Conservation (phyloP, 2,329 filamentous ascomycete species). For the Thielaviopsis ethacetica region DNA sequence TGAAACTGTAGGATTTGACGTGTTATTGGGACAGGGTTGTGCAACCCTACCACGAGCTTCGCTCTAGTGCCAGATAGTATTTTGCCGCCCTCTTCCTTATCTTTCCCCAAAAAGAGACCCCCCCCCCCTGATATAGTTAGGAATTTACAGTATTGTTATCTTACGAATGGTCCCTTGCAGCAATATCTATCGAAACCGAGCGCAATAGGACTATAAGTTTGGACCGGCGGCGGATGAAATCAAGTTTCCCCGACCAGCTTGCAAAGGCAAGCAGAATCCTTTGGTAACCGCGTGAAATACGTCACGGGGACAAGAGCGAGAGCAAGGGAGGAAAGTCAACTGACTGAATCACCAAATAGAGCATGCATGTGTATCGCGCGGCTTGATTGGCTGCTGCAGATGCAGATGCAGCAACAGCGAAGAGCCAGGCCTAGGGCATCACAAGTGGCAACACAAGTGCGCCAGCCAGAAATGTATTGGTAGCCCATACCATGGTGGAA, state of each 20-base stretch:
- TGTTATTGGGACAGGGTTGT: not conserved
- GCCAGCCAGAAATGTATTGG: not conserved
- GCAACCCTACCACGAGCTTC: not conserved
- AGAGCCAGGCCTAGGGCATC: not conserved
- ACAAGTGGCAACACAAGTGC: too few species aligned
- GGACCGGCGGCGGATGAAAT: not conserved
- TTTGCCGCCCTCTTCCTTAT: too few species aligned
- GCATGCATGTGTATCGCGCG: not conserved
- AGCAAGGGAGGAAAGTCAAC: not conserved
- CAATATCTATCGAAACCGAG: not conserved
- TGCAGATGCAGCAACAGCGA: not conserved
- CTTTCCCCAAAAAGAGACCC: not conserved
- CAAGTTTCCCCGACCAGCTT: not conserved
- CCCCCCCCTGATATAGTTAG: not conserved
- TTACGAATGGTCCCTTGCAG: not conserved
- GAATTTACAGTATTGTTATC: not conserved
- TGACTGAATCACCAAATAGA: not conserved
- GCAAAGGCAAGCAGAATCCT: not conserved
- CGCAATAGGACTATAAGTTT: not conserved
- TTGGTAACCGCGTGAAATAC: not conserved
- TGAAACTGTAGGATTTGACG: not conserved
- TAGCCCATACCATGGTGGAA: not conserved
- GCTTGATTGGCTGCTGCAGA: not conserved
- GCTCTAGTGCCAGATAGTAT: too few species aligned
- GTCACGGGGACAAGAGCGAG: not conserved